Evolutionary conservation across 1,139 yeast species (phyloP).

Genomic region (Yamadazyma membranifaciens): DNA sequence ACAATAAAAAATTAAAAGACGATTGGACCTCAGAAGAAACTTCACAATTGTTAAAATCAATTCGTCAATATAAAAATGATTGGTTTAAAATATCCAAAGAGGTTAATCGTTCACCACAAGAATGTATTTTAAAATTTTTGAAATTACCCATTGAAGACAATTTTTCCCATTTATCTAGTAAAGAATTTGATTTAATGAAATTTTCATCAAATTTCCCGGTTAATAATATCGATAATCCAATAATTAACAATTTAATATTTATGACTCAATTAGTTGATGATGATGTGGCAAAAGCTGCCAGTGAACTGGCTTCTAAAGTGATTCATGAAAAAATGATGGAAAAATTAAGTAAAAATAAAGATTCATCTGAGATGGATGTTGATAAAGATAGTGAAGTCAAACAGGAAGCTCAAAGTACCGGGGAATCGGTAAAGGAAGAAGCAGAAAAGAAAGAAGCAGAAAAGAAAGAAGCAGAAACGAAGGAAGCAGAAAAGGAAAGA

Average conservation of each 20-base stretch:
- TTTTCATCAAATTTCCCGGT: slow-evolving; percentile 84
- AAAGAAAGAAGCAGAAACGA: slow-evolving; percentile 3
- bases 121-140: slow-evolving; percentile 76
- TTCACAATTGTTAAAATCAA: slow-evolving; percentile 57
- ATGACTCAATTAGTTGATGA: slow-evolving; percentile 85
- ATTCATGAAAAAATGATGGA: slow-evolving; percentile 49
- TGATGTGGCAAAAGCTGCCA: slow-evolving; percentile 82
- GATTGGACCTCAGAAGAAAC: slow-evolving; percentile 69
- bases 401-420: not conserved
- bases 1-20: slow-evolving; percentile 41
- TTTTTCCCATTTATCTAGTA: slow-evolving; percentile 50
- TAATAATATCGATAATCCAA: slow-evolving; percentile 86
- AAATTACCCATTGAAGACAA: slow-evolving; percentile 81
- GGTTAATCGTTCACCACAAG: slow-evolving; percentile 71
- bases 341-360: slow-evolving; percentile 34
- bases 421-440: too few relatives aligned
- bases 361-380: slow-evolving; percentile 25
- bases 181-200: slow-evolving; percentile 60
- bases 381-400: slow-evolving; percentile 11
- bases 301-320: slow-evolving; percentile 58
- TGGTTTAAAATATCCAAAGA: slow-evolving; percentile 77
- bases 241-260: slow-evolving; percentile 84
- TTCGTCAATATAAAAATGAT: slow-evolving; percentile 58
- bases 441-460: slow-evolving; percentile 45
- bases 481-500: slow-evolving; percentile 35